Percentiles rank a stretch among this genome's conserved stretches.
phyloP scores from a whole-genome alignment of 192 early-diverging fungal species.

The Mortierella alpina region DNA sequence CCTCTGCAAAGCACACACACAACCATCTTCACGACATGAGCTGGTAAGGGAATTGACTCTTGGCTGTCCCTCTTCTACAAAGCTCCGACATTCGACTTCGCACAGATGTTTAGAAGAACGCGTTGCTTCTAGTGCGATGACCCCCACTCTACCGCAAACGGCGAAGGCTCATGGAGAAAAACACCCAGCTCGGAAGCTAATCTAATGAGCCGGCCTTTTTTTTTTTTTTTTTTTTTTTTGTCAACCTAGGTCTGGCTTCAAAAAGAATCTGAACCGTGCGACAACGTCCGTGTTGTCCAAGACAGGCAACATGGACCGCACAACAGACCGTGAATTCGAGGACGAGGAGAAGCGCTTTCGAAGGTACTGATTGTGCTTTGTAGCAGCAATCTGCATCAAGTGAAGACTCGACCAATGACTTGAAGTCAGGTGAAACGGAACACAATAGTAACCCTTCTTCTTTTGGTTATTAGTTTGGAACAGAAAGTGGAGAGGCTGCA shows the following conservation, averaged over 20 bases:
- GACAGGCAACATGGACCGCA: constrained; percentile 81
- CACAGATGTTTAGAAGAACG: too few species aligned
- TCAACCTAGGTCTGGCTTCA: constrained; percentile 75
- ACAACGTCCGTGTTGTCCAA: constrained; percentile 70
- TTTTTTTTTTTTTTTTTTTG: too few species aligned
- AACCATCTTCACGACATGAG: too few species aligned
- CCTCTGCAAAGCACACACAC: too few species aligned
- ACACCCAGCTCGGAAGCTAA: too few species aligned
- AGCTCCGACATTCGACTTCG: too few species aligned
- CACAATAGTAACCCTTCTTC: background rate
- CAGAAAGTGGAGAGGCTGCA: constrained; percentile 83
- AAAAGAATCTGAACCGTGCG: constrained; percentile 83
- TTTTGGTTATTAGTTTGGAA: constrained; percentile 72
- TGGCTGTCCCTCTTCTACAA: too few species aligned
- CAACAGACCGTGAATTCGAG: constrained; percentile 83
- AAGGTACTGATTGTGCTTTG: constrained; percentile 58
- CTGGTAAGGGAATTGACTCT: too few species aligned
- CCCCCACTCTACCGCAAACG: too few species aligned
- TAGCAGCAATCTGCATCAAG: background rate
- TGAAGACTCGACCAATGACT: background rate
- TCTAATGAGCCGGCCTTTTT: too few species aligned
- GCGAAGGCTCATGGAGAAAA: too few species aligned
- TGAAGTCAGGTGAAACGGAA: background rate
- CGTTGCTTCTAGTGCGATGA: too few species aligned
- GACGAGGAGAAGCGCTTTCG: constrained; percentile 84